A percentile compares a stretch with the other conserved stretches of the same genome.
Evolutionary conservation across 75 land plant species (phyloP).

Genomic region (Ceratopteris richardii): DNA sequence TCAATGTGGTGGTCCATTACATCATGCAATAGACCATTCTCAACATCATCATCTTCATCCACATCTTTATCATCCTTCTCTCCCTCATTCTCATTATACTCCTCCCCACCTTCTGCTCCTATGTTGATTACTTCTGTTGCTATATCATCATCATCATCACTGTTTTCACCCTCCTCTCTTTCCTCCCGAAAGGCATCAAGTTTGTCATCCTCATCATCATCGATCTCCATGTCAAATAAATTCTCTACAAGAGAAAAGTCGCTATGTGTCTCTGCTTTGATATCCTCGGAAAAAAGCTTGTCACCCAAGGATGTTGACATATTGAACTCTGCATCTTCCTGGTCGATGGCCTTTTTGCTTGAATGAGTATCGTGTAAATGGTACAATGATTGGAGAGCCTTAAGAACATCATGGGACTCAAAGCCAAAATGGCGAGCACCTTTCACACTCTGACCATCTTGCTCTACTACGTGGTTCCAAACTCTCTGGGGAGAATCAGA

Average conservation of each 20-base stretch:
- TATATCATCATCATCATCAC: not conserved
- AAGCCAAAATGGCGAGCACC: slow-evolving; percentile 3
- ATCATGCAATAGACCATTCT: not conserved
- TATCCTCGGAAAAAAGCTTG: not conserved
- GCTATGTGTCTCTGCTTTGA: not conserved
- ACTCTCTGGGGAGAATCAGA: not conserved
- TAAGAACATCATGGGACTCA: not conserved
- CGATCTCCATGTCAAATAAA: not conserved
- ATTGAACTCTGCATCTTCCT: not conserved
- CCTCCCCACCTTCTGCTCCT: not conserved
- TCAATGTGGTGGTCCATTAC: not conserved
- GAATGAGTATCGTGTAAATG: not conserved
- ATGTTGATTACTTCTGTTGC: not conserved
- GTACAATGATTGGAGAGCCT: not conserved
- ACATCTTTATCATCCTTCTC: not conserved
- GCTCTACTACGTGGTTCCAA: not conserved
- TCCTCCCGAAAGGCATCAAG: not conserved
- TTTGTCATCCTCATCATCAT: not conserved
- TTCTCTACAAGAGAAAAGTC: not conserved
- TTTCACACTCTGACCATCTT: not conserved
- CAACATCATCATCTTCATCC: slow-evolving; percentile 1
- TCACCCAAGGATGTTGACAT: not conserved
- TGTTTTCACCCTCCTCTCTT: not conserved
- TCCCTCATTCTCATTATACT: not conserved
- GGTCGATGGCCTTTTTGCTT: not conserved